Evolutionary conservation across 2,329 filamentous ascomycete genomes (phyloP), one percentile per base, ranked within the genome.

Genomic region (Cryphonectria parasitica): DNA sequence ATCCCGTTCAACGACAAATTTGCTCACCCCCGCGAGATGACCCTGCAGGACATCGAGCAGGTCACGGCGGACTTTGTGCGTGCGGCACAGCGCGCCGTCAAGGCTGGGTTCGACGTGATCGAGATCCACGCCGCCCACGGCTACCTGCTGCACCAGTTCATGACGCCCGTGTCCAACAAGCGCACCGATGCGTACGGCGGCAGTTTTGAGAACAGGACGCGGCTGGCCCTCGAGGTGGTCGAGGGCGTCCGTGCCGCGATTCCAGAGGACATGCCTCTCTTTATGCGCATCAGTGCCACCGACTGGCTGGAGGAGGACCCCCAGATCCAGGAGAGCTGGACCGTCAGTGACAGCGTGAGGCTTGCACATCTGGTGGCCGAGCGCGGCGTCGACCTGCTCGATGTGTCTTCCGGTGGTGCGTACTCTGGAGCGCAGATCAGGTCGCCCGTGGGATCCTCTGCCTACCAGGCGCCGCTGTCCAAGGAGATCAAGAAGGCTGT

Each of bases 81-180:
- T 0, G 85, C 84, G 0, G 81, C 84, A 0, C 81, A 84, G 74
- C 82, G 88, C 19, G 86, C 91, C 0, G 78, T 93, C 2, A 82
- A 84, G 39, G 88, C 87, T 0, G 92, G 92, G 0, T 90, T 91
- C 73, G 90, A 92, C 75, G 87, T 88, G 4, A 84, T 92, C 22
- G 90, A 90, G 79, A 88, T 97, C 66, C 93, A 96, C 81, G 88
- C 86, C 74, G 93, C 92, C 0, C 93, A 96, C 76, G 92, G 93
- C 0, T 96, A 95, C 77, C 85, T 96, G 0, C 81, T 95, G 0
- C 88, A 90, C 75, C 81, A 83, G 1, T 96, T 95, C 83, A 72
- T 94, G 3, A 90, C 88, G 0, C 92, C 92, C 0, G 86, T 86
- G 0, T 84, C 85, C n/a, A 96, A 96, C 80, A 82, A 87, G 65